Evolutionary conservation across 2,329 filamentous ascomycete genomes (phyloP).

Genomic region (Exophiala mesophila): DNA sequence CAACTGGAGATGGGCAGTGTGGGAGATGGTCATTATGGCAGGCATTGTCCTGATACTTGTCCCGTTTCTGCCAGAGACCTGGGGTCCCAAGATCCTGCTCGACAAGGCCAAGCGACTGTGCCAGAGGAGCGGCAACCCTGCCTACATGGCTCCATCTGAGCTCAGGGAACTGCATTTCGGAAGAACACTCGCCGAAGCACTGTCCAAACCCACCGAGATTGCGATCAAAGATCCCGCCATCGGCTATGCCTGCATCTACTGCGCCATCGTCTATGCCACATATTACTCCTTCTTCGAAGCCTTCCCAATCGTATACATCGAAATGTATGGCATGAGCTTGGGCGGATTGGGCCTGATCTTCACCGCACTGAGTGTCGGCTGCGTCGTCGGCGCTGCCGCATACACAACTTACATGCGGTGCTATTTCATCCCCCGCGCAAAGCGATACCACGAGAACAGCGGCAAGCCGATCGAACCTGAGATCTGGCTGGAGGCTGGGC

Average conservation of each 20-base stretch:
- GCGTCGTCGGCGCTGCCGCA: slow-evolving; percentile 46
- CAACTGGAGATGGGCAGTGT: slow-evolving; percentile 54
- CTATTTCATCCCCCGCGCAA: slow-evolving; percentile 44
- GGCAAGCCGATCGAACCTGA: slow-evolving; percentile 50
- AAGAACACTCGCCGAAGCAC: slow-evolving; percentile 38
- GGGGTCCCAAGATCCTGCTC: slow-evolving; percentile 54
- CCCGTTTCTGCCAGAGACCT: slow-evolving; percentile 60
- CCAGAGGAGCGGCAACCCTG: slow-evolving; percentile 49
- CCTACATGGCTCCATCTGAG: slow-evolving; percentile 45
- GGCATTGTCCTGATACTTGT: slow-evolving; percentile 56
- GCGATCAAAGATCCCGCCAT: slow-evolving; percentile 58
- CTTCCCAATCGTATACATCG: slow-evolving; percentile 61
- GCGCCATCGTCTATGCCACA: slow-evolving; percentile 49
- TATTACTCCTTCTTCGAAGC: slow-evolving; percentile 58
- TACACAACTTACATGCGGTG: slow-evolving; percentile 45
- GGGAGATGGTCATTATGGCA: slow-evolving; percentile 59
- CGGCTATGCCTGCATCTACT: slow-evolving; percentile 58
- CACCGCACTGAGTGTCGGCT: slow-evolving; percentile 54
- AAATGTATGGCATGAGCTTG: slow-evolving; percentile 55
- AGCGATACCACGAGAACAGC: slow-evolving; percentile 41
- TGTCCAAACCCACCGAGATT: slow-evolving; percentile 17
- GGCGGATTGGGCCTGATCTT: slow-evolving; percentile 58
- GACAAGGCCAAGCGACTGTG: slow-evolving; percentile 57
- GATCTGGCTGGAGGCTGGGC: slow-evolving; percentile 46
- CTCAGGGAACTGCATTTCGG: slow-evolving; percentile 51